Percentiles rank a stretch among this genome's conserved stretches.
Conservation (phyloP, 2,329 filamentous ascomycete genomes). For the Macrophomina phaseolina region DNA sequence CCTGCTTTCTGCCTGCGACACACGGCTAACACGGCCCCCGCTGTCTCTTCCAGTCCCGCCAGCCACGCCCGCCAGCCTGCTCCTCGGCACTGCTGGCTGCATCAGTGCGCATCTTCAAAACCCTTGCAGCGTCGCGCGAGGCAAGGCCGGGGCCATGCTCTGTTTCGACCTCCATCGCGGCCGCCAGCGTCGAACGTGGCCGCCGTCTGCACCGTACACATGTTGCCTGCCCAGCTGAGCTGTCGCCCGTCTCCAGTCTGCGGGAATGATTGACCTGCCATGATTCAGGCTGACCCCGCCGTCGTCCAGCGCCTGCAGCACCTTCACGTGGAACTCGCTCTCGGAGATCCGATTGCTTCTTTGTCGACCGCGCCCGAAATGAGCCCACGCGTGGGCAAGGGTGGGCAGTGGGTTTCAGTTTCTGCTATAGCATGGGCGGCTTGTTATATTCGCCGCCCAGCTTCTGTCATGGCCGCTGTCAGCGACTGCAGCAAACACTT, state of each 20-base stretch:
- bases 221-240: neutral
- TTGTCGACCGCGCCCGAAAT: constrained; percentile 15
- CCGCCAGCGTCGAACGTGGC: constrained; percentile 4
- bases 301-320: constrained; percentile 2
- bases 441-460: neutral
- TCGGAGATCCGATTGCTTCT: neutral
- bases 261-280: constrained; percentile 11
- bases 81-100: neutral
- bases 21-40: constrained; percentile 12
- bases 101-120: constrained; percentile 26
- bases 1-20: constrained; percentile 15
- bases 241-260: constrained; percentile 2
- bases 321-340: neutral
- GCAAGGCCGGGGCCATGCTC: constrained; percentile 18
- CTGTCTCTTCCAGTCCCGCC: neutral
- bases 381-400: constrained; percentile 22
- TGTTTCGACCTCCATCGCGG: constrained; percentile 23
- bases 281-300: constrained; percentile 4
- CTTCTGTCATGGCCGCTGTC: neutral
- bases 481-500: constrained; percentile 9
- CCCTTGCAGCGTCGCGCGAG: constrained; percentile 23
- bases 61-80: neutral
- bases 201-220: constrained; percentile 1
- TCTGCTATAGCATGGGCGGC: constrained; percentile 18
- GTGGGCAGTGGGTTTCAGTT: constrained; percentile 16